Evolutionary conservation across 495 filamentous ascomycete genomes (phyloP).

Genomic region (Niebla homalea): DNA sequence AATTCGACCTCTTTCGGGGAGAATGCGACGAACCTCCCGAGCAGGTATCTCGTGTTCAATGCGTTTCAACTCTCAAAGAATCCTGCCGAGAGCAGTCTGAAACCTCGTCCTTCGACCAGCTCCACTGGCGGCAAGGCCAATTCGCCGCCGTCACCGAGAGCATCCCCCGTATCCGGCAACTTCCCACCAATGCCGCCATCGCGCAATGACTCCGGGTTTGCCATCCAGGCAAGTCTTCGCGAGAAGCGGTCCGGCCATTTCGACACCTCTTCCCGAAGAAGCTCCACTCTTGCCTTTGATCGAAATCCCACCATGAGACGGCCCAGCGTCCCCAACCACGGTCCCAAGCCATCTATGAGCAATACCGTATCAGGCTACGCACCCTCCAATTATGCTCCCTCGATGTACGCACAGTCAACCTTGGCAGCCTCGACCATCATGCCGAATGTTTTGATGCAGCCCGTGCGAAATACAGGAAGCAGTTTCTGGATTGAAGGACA

Average conservation of each 20-base stretch:
- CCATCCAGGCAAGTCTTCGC: slow-evolving; percentile 66
- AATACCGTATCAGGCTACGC: slow-evolving; percentile 60
- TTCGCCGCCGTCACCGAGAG: slow-evolving; percentile 67
- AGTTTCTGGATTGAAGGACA: slow-evolving; percentile 91
- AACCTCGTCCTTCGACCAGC: slow-evolving; percentile 56
- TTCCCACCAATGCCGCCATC: slow-evolving; percentile 69
- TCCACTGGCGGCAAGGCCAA: not conserved
- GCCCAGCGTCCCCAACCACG: slow-evolving; percentile 63
- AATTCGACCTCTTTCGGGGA: slow-evolving; percentile 80
- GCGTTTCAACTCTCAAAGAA: slow-evolving; percentile 70
- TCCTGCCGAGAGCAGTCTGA: slow-evolving; percentile 34
- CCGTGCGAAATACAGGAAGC: slow-evolving; percentile 72
- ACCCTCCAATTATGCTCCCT: slow-evolving; percentile 79
- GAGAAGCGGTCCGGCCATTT: slow-evolving; percentile 96
- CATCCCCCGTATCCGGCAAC: slow-evolving; percentile 67
- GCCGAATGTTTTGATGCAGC: slow-evolving; percentile 76
- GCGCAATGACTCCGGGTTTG: slow-evolving; percentile 82
- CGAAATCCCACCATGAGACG: slow-evolving; percentile 53
- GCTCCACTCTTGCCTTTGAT: slow-evolving; percentile 80
- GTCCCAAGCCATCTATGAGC: slow-evolving; percentile 78
- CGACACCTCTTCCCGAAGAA: slow-evolving; percentile 68
- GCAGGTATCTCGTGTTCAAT: slow-evolving; percentile 63
- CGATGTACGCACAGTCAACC: slow-evolving; percentile 90
- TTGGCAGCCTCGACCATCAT: slow-evolving; percentile 97
- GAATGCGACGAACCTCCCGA: slow-evolving; percentile 36